These are phyloP conservation scores for Akanthomyces lecanii DNA, from an alignment of 2,329 filamentous ascomycete genomes.

Conservation along the genomic window DNA sequence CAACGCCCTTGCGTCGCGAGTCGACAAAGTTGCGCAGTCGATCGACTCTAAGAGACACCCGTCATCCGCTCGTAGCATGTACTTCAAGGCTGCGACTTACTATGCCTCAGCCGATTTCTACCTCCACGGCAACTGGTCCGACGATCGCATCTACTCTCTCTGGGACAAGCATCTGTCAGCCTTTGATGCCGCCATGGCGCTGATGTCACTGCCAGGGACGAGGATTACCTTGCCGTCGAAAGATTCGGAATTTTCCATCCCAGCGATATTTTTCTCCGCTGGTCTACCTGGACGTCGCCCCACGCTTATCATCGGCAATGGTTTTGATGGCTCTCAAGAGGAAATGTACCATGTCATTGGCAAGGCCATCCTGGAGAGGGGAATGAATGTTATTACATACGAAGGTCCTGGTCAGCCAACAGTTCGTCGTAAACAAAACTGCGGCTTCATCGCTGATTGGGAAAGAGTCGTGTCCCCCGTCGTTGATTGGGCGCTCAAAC, in stretches of 20 bases:
- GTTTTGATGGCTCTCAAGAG: slow-evolving; percentile 40
- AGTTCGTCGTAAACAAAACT: slow-evolving; percentile 35
- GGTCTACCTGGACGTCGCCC: slow-evolving; percentile 25
- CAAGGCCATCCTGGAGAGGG: slow-evolving; percentile 31
- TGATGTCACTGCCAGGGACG: slow-evolving; percentile 32
- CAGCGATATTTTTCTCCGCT: slow-evolving; percentile 32
- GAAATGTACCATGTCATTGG: slow-evolving; percentile 37
- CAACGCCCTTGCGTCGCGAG: slow-evolving; percentile 20
- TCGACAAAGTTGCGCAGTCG: slow-evolving; percentile 20
- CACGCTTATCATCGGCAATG: slow-evolving; percentile 37
- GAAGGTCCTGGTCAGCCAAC: slow-evolving; percentile 44
- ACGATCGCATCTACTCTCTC: slow-evolving; percentile 35
- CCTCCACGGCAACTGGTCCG: slow-evolving; percentile 31
- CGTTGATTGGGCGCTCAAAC: slow-evolving; percentile 31
- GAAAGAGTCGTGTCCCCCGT: slow-evolving; percentile 37
- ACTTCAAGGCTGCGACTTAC: slow-evolving; percentile 38
- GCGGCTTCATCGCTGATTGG: slow-evolving; percentile 45
- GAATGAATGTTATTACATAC: slow-evolving; percentile 41
- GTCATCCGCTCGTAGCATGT: slow-evolving; percentile 23
- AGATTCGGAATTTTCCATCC: slow-evolving; percentile 29
- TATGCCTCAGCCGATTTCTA: slow-evolving; percentile 40
- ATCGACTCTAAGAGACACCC: slow-evolving; percentile 22
- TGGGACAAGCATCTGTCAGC: slow-evolving; percentile 34
- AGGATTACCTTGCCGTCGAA: slow-evolving; percentile 29
- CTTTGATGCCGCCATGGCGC: slow-evolving; percentile 35